These are phyloP conservation scores for Boletus coccyginus DNA, from an alignment of 768 basidiomycete species.

Conservation along the genomic window DNA sequence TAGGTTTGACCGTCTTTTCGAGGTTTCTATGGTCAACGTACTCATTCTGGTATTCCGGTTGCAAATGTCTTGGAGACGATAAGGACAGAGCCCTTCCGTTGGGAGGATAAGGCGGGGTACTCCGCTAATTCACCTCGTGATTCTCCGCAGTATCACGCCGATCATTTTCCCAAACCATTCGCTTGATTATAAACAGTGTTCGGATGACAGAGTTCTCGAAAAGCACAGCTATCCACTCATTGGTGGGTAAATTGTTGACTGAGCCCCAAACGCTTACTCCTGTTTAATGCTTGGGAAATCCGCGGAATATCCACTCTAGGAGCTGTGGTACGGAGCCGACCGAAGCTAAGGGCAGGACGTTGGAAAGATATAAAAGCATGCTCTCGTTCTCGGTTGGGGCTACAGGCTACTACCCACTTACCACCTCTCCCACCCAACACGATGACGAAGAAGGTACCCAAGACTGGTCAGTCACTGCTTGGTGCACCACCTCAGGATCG, in stretches of 20 bases:
- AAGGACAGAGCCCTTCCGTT: constrained; percentile 20
- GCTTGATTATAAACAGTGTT: not conserved
- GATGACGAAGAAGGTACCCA: constrained; percentile 26
- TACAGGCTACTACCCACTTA: not conserved
- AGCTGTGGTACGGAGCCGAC: constrained; percentile 14
- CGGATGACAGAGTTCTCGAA: constrained; percentile 7
- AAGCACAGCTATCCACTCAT: constrained; percentile 4
- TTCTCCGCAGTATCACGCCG: constrained; percentile 17
- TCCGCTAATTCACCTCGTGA: constrained; percentile 2
- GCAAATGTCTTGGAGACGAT: constrained; percentile 14
- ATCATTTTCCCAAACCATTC: constrained; percentile 2
- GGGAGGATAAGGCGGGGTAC: constrained; percentile 17
- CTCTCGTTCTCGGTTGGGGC: not conserved
- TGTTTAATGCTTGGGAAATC: constrained; percentile 4
- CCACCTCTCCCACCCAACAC: constrained; percentile 5
- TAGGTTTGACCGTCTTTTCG: not conserved
- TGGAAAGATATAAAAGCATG: constrained; percentile 21
- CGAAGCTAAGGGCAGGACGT: constrained; percentile 31
- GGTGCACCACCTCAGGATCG: not conserved
- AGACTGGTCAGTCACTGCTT: constrained; percentile 24
- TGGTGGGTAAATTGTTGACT: constrained; percentile 2
- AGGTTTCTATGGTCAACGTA: not conserved
- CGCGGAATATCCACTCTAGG: constrained; percentile 3
- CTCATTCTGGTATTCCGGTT: not conserved
- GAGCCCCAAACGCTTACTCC: not conserved